phyloP scores from a whole-genome alignment of 2,329 filamentous ascomycete species.

The Clarireedia paspali region DNA sequence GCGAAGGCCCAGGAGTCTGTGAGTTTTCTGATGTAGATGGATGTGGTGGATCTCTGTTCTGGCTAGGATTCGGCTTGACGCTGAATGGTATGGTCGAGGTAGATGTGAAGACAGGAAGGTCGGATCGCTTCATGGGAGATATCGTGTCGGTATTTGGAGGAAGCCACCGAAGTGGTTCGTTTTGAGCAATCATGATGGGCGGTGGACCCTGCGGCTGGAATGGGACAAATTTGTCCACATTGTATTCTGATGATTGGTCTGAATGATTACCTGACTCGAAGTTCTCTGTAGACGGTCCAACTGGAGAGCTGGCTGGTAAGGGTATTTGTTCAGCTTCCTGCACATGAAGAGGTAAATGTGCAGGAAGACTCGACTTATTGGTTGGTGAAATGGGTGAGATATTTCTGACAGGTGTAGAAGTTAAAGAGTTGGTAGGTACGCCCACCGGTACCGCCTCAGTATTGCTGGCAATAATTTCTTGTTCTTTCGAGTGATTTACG shows the following conservation, averaged over 20 bases:
- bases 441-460: not conserved
- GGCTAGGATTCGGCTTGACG: not conserved
- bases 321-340: slow-evolving; percentile 17
- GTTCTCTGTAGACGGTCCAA: not conserved
- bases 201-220: slow-evolving; percentile 49
- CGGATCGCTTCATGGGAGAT: slow-evolving; percentile 19
- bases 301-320: slow-evolving; percentile 23
- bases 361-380: slow-evolving; percentile 13
- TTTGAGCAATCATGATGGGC: slow-evolving; percentile 32
- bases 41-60: not conserved
- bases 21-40: not conserved
- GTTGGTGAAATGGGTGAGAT: slow-evolving; percentile 15
- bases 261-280: slow-evolving; percentile 1
- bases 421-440: not conserved
- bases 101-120: slow-evolving; percentile 28
- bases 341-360: slow-evolving; percentile 12
- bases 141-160: slow-evolving; percentile 36
- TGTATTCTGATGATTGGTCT: slow-evolving; percentile 4
- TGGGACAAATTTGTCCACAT: slow-evolving; percentile 40
- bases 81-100: slow-evolving; percentile 28
- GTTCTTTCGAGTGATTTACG: slow-evolving; percentile 9
- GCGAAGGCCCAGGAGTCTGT: not conserved
- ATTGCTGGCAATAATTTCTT: not conserved
- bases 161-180: slow-evolving; percentile 43
- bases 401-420: slow-evolving; percentile 2